These are phyloP conservation scores for Saccharomycopsis phalli DNA, from an alignment of 1,139 yeast species.

Conservation along the genomic window DNA sequence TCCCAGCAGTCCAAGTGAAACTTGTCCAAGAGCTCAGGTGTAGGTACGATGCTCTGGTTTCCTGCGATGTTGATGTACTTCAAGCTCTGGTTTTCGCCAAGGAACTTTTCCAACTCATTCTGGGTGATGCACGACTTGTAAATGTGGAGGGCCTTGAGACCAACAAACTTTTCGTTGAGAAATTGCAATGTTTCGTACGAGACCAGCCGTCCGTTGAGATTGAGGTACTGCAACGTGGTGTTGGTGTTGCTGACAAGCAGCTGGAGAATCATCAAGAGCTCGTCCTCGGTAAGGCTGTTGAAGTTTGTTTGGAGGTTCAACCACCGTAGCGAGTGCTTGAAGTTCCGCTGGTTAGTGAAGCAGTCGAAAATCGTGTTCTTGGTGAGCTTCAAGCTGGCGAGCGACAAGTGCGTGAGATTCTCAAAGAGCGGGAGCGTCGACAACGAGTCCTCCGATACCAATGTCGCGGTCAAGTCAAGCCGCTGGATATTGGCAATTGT, in stretches of 20 bases:
- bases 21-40: background rate
- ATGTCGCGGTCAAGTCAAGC: slow-evolving; percentile 7
- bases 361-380: slow-evolving; percentile 12
- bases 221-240: slow-evolving; percentile 11
- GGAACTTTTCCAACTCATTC: slow-evolving; percentile 1
- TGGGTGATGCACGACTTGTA: slow-evolving; percentile 2
- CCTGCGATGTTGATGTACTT: slow-evolving; percentile 6
- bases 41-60: background rate
- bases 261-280: slow-evolving; percentile 8
- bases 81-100: background rate
- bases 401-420: slow-evolving; percentile 13
- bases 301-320: slow-evolving; percentile 12
- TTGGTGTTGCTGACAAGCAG: slow-evolving; percentile 5
- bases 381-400: slow-evolving; percentile 10
- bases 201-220: slow-evolving; percentile 10
- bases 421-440: slow-evolving; percentile 6
- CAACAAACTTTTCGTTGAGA: slow-evolving; percentile 7
- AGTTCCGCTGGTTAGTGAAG: slow-evolving; percentile 8
- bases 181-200: slow-evolving; percentile 4
- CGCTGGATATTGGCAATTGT: slow-evolving; percentile 3
- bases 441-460: slow-evolving; percentile 2
- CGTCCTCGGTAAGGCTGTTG: slow-evolving; percentile 9
- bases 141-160: slow-evolving; percentile 11
- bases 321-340: slow-evolving; percentile 9
- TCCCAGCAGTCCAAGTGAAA: background rate